These are phyloP conservation scores for Talaromyces rugulosus DNA, from an alignment of 2,329 filamentous ascomycete genomes.

Conservation along the genomic window DNA sequence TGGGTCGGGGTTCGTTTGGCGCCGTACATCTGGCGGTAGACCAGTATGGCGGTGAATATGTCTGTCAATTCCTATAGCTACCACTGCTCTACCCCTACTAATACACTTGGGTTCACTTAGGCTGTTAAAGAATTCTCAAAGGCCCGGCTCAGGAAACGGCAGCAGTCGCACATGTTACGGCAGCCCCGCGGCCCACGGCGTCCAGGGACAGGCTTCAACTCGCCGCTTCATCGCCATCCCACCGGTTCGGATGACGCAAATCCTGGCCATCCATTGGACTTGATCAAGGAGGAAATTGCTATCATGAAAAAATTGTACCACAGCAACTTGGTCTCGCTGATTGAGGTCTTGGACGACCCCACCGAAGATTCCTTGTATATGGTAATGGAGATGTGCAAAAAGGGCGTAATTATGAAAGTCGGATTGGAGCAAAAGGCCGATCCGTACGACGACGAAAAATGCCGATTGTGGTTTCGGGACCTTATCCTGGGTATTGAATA, in stretches of 20 bases:
- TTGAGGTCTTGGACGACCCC: constrained; percentile 93
- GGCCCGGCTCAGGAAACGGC: constrained; percentile 78
- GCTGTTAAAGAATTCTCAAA: constrained; percentile 98
- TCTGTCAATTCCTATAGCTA: constrained; percentile 59
- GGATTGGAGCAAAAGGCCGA: constrained; percentile 77
- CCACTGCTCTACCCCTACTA: neutral
- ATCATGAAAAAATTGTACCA: constrained; percentile 99
- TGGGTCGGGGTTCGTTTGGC: constrained; percentile 93
- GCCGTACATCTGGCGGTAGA: constrained; percentile 87
- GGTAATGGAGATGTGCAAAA: constrained; percentile 98
- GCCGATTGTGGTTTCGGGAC: constrained; percentile 90
- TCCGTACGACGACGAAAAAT: constrained; percentile 77
- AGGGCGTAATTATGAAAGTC: constrained; percentile 95
- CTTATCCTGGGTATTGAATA: constrained; percentile 94
- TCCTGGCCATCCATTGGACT: constrained; percentile 68
- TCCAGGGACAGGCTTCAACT: constrained; percentile 57
- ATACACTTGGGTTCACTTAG: constrained; percentile 43
- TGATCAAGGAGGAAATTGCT: constrained; percentile 94
- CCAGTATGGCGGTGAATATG: constrained; percentile 89
- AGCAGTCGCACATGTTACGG: constrained; percentile 81
- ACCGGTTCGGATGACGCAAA: constrained; percentile 48
- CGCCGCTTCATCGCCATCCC: constrained; percentile 59
- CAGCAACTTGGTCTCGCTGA: constrained; percentile 84
- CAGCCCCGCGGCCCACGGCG: constrained; percentile 53
- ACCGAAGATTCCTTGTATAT: constrained; percentile 96